These are phyloP conservation scores for Hyphodiscus sp. DNA, from an alignment of 2,329 filamentous ascomycete genomes.

Conservation along the genomic window DNA sequence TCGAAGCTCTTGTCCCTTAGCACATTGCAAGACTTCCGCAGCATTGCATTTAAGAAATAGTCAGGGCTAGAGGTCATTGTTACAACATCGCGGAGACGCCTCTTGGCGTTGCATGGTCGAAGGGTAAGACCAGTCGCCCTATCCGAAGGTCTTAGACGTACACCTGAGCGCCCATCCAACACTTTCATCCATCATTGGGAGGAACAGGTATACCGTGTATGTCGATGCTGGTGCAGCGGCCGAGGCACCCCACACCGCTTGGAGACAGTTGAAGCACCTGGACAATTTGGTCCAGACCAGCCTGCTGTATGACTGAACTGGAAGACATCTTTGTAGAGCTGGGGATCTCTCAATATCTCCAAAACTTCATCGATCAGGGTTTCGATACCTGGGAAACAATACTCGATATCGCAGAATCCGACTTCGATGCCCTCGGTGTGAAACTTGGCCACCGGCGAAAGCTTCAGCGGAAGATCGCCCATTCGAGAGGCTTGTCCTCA, in stretches of 20 bases:
- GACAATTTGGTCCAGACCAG: slow-evolving; percentile 29
- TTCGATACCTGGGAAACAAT: slow-evolving; percentile 84
- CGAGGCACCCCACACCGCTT: neutral
- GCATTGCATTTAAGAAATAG: neutral
- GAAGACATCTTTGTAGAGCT: slow-evolving; percentile 63
- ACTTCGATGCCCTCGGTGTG: slow-evolving; percentile 68
- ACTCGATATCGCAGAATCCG: slow-evolving; percentile 76
- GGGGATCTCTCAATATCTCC: slow-evolving; percentile 71
- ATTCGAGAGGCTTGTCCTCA: slow-evolving; percentile 53
- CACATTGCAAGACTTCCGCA: neutral
- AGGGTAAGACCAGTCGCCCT: neutral
- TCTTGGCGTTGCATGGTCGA: neutral
- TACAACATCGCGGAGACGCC: neutral
- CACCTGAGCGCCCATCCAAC: neutral
- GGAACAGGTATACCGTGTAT: slow-evolving; percentile 4
- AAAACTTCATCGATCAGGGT: slow-evolving; percentile 66
- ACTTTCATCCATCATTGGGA: neutral
- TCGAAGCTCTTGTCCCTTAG: neutral
- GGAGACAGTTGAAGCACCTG: slow-evolving; percentile 17
- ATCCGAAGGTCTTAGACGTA: neutral
- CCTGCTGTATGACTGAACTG: slow-evolving; percentile 45
- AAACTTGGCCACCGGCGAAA: slow-evolving; percentile 80
- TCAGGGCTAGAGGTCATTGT: neutral
- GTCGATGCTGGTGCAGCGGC: slow-evolving; percentile 12
- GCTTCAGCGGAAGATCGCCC: slow-evolving; percentile 76